Conservation (phyloP, 805 yeast species). For the Tetrapisispora namnaoensis region DNA sequence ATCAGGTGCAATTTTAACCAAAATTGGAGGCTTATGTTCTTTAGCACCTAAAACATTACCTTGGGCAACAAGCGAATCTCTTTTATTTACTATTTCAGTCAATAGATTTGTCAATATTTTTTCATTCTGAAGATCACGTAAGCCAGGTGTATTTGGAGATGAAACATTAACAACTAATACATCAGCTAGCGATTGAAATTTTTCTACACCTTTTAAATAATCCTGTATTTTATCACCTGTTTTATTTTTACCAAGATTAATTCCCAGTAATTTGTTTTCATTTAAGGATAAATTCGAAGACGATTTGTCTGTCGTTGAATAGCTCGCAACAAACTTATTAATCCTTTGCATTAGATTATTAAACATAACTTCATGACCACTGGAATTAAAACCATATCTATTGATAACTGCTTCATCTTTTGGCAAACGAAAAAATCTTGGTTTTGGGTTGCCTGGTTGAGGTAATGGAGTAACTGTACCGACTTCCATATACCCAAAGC, state of each 20-base stretch:
- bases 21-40: conserved; percentile 54
- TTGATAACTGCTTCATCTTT: conserved; percentile 86
- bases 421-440: conserved; percentile 80
- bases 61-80: conserved; percentile 43
- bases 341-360: conserved; percentile 60
- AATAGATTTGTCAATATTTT: conserved; percentile 60
- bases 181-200: conserved; percentile 78
- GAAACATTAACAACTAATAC: conserved; percentile 85
- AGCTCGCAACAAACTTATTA: conserved; percentile 29
- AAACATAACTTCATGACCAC: conserved; percentile 71
- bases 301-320: conserved; percentile 17
- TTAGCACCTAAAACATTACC: conserved; percentile 25
- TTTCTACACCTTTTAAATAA: conserved; percentile 73
- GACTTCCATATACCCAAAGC: conserved; percentile 84
- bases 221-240: conserved; percentile 84
- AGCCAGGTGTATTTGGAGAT: conserved; percentile 93
- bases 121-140: conserved; percentile 77
- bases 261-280: conserved; percentile 57
- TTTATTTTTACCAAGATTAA: conserved; percentile 89
- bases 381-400: conserved; percentile 89
- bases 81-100: conserved; percentile 55
- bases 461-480: conserved; percentile 91
- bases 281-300: conserved; percentile 40
- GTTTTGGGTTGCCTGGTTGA: conserved; percentile 91
- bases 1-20: conserved; percentile 93